A percentile compares a stretch with the other conserved stretches of the same genome.
phyloP scores from a whole-genome alignment of 2,329 filamentous ascomycete species.

The Aureobasidium sp. region DNA sequence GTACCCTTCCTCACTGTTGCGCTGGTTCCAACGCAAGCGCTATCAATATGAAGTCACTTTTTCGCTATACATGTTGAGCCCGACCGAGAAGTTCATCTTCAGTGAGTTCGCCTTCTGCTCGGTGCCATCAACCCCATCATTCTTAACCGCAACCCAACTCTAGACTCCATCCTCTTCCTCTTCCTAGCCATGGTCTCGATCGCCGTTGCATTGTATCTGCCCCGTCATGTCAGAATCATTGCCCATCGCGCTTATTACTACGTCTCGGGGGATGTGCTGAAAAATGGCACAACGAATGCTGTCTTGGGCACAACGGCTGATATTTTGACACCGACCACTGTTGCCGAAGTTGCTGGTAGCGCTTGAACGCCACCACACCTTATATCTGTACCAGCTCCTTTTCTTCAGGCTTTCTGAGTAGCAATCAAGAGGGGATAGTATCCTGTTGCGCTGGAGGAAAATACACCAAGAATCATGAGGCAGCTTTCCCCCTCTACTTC shows the following conservation, averaged over 20 bases:
- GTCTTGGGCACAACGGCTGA: background rate
- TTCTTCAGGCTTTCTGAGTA: background rate
- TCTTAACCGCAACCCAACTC: background rate
- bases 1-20: constrained; percentile 51
- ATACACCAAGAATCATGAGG: background rate
- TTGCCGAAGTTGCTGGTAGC: background rate
- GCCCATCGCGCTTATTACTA: constrained; percentile 89
- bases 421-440: background rate
- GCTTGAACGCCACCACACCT: background rate
- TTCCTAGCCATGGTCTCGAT: constrained; percentile 79
- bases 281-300: background rate
- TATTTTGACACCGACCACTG: background rate
- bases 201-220: constrained; percentile 84
- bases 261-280: constrained; percentile 61
- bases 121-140: no score
- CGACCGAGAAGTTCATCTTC: constrained; percentile 93
- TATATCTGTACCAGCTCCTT: background rate
- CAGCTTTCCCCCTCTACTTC: background rate
- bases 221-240: constrained; percentile 78
- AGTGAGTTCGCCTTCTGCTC: constrained; percentile 51
- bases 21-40: constrained; percentile 88
- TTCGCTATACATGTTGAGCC: constrained; percentile 93
- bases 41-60: constrained; percentile 99
- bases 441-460: background rate
- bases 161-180: constrained; percentile 87